Conservation (phyloP, 495 filamentous ascomycete genomes). For the Talaromyces proteolyticus region DNA sequence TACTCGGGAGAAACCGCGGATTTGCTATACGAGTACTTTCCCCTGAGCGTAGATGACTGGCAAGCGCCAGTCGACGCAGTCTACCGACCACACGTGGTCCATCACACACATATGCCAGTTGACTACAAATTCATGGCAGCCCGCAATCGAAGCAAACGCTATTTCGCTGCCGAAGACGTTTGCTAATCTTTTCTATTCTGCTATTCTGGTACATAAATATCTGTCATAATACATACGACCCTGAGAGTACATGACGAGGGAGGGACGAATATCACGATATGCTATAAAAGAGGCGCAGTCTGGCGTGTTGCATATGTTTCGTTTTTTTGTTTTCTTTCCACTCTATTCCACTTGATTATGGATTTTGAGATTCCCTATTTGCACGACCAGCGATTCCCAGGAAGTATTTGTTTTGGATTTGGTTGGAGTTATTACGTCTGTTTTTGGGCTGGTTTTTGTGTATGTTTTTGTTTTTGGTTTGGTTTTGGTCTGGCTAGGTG, state of each 20-base stretch:
- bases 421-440: no score
- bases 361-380: no score
- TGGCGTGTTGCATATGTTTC: no score
- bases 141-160: constrained; percentile 69
- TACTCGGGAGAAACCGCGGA: constrained; percentile 71
- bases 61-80: constrained; percentile 88
- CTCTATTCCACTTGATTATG: no score
- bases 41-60: constrained; percentile 84
- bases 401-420: no score
- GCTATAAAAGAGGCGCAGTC: background rate
- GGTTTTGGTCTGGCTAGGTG: no score
- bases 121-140: constrained; percentile 69
- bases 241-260: background rate
- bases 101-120: constrained; percentile 73
- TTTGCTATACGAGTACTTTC: constrained; percentile 87
- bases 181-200: constrained; percentile 18
- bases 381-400: no score
- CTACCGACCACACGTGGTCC: constrained; percentile 87
- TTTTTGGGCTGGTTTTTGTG: no score
- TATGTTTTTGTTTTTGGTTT: no score
- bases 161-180: constrained; percentile 67
- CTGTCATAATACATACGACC: background rate
- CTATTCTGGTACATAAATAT: background rate
- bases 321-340: no score
- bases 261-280: background rate